Conservation (phyloP, 345 rosid genomes). For the Brassica juncea region DNA sequence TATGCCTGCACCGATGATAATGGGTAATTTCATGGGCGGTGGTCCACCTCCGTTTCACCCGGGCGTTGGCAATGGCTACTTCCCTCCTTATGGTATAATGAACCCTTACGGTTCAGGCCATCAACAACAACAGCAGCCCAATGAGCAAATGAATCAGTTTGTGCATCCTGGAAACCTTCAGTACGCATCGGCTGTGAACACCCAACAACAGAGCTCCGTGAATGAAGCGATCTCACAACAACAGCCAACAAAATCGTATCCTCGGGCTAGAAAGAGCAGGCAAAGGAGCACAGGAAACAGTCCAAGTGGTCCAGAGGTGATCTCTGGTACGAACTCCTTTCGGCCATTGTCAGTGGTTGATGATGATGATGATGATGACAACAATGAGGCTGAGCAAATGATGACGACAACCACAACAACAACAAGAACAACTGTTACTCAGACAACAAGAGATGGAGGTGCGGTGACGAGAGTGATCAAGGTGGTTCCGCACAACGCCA, state of each 20-base stretch:
- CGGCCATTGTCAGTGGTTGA: slow-evolving; percentile 11
- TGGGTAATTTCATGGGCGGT: slow-evolving; percentile 35
- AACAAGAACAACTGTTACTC: slow-evolving; percentile 49
- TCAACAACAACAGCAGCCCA: slow-evolving; percentile 8
- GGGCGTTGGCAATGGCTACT: slow-evolving; percentile 63
- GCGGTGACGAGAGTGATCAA: slow-evolving; percentile 59
- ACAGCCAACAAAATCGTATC: slow-evolving; percentile 35
- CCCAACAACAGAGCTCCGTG: slow-evolving; percentile 49
- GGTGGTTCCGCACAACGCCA: slow-evolving; percentile 82
- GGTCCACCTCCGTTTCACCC: slow-evolving; percentile 46
- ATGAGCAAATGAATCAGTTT: slow-evolving; percentile 54
- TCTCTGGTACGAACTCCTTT: slow-evolving; percentile 13
- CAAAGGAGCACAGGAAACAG: slow-evolving; percentile 64
- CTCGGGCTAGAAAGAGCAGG: slow-evolving; percentile 43
- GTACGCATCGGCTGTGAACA: slow-evolving; percentile 42
- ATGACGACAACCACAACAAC: slow-evolving; percentile 45
- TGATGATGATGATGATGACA: not conserved
- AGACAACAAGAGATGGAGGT: slow-evolving; percentile 48
- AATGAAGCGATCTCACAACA: slow-evolving; percentile 35
- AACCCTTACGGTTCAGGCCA: slow-evolving; percentile 44
- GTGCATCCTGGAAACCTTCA: slow-evolving; percentile 38
- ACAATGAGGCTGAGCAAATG: not conserved
- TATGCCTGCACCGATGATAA: slow-evolving; percentile 47
- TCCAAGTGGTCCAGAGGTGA: slow-evolving; percentile 35
- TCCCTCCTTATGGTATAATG: slow-evolving; percentile 66